These are phyloP conservation scores for Discostella pseudostelligera DNA, from an alignment of 108 stramenopile species.

Conservation along the genomic window DNA sequence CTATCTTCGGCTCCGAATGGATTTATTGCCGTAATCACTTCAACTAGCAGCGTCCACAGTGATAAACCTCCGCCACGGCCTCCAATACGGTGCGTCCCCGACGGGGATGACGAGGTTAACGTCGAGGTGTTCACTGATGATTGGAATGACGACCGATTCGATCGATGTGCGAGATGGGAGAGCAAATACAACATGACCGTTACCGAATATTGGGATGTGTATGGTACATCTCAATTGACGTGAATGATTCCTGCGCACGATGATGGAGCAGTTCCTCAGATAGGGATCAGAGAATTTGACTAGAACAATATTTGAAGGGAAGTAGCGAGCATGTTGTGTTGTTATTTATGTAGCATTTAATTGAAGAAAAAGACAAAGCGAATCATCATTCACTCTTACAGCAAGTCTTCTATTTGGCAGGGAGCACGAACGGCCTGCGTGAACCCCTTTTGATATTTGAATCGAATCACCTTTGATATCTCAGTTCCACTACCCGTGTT, in stretches of 20 bases:
- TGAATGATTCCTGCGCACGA: background rate
- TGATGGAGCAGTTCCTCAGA: too few species aligned
- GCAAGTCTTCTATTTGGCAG: conserved; percentile 62
- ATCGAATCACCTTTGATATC: conserved; percentile 63
- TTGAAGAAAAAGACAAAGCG: background rate
- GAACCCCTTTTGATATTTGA: conserved; percentile 85
- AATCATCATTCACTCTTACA: conserved; percentile 5
- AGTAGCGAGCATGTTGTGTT: background rate
- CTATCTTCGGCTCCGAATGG: background rate
- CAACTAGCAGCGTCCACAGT: background rate
- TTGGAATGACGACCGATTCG: conserved; percentile 21
- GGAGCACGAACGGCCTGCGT: conserved; percentile 80
- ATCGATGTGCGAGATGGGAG: conserved; percentile 24
- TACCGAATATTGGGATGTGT: conserved; percentile 11
- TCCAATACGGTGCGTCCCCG: conserved; percentile 21
- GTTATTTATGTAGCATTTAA: background rate
- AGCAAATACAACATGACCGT: conserved; percentile 15
- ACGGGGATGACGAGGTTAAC: conserved; percentile 18
- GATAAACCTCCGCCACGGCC: conserved; percentile 15
- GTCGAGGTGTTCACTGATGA: conserved; percentile 17
- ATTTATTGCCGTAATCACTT: background rate
- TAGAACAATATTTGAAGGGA: background rate
- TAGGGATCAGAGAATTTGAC: too few species aligned
- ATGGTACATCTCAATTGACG: conserved; percentile 10
- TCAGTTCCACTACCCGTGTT: conserved; percentile 77